Evolutionary conservation across 345 rosid genomes (phyloP).

Genomic region (Carallia brachiata): DNA sequence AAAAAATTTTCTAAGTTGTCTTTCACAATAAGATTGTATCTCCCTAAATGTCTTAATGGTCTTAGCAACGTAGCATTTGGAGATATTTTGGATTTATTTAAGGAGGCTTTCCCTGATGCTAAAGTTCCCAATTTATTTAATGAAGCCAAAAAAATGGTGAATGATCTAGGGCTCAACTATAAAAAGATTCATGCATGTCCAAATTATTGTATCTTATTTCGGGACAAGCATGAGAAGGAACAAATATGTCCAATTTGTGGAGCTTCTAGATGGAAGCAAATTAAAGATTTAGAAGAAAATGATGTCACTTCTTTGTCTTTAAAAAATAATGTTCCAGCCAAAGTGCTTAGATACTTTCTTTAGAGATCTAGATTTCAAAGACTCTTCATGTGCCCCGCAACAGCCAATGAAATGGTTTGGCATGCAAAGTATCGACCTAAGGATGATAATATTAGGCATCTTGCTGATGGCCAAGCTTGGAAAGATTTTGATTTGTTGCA

Average conservation of each 20-base stretch:
- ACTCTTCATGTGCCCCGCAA: not conserved
- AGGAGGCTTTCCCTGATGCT: too few relatives aligned
- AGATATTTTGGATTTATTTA: too few relatives aligned
- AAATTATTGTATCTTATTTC: not conserved
- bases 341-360: not conserved
- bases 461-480: not conserved
- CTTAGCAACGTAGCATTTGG: too few relatives aligned
- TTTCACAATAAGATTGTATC: not conserved
- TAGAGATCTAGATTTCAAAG: not conserved
- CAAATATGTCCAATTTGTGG: too few relatives aligned
- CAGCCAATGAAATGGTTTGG: not conserved
- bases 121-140: too few relatives aligned
- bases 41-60: not conserved
- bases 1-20: not conserved
- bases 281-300: too few relatives aligned
- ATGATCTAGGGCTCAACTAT: not conserved
- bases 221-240: not conserved
- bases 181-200: slow-evolving; percentile 1
- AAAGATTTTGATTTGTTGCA: not conserved
- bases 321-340: not conserved
- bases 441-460: not conserved
- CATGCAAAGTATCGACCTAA: not conserved
- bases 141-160: not conserved
- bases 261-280: too few relatives aligned
- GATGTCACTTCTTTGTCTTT: too few relatives aligned